Evolutionary conservation across 495 filamentous ascomycete genomes (phyloP).

Genomic region (Podospora pseudocomata): DNA sequence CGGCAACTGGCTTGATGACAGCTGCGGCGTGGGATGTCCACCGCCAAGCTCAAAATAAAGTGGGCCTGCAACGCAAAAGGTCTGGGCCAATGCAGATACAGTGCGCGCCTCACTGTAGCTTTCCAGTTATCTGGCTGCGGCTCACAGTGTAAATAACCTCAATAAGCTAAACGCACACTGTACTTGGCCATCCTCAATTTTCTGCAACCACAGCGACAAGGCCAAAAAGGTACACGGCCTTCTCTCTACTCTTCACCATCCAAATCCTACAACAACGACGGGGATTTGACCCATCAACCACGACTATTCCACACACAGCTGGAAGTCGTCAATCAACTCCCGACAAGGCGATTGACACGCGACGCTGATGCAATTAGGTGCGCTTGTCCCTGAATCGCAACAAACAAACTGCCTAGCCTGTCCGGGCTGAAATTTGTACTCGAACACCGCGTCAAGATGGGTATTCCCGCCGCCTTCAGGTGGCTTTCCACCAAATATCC

Average conservation of each 20-base stretch:
- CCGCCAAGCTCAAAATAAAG: not conserved
- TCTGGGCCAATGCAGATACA: not conserved
- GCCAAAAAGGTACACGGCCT: not conserved
- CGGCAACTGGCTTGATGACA: not conserved
- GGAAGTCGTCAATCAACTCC: not conserved
- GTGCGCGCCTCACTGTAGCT: not conserved
- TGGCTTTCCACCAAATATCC: constrained; percentile 96
- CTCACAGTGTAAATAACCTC: not conserved
- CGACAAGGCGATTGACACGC: not conserved
- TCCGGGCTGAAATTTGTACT: not conserved
- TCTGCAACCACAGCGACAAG: not conserved
- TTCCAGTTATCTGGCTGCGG: not conserved
- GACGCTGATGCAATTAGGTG: not conserved
- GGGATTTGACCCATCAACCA: not conserved
- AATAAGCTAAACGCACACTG: not conserved
- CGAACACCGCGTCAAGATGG: constrained; percentile 56
- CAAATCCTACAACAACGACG: not conserved
- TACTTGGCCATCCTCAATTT: not conserved
- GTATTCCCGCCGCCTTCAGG: constrained; percentile 89
- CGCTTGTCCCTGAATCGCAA: not conserved
- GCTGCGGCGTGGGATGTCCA: not conserved
- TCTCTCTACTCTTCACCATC: not conserved
- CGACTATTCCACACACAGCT: not conserved
- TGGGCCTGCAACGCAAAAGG: not conserved
- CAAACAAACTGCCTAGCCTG: not conserved